Evolutionary conservation across 192 early-diverging fungal genomes (phyloP).

Genomic region (Podila epigama): DNA sequence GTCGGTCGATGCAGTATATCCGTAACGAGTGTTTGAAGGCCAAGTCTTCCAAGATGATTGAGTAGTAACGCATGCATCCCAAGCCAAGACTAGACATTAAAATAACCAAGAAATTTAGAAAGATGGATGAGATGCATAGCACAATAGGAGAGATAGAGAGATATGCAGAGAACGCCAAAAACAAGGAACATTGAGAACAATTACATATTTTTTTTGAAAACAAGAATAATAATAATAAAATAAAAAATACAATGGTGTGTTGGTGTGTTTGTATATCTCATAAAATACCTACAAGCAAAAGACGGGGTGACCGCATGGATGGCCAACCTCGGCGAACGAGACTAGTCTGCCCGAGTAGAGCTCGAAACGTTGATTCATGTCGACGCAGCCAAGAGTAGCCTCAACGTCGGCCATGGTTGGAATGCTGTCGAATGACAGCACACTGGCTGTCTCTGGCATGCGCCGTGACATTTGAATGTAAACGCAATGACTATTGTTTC

Average conservation of each 20-base stretch:
- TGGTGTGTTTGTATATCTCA: too few species aligned
- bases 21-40: conserved; percentile 50
- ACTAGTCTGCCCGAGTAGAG: conserved; percentile 50
- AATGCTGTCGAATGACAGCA: conserved; percentile 48
- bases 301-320: conserved; percentile 51
- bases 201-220: not conserved
- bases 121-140: not conserved
- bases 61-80: conserved; percentile 54
- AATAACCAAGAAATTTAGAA: not conserved
- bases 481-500: not conserved
- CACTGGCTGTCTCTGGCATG: conserved; percentile 44
- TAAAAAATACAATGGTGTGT: conserved; percentile 1
- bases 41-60: conserved; percentile 52
- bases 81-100: conserved; percentile 34
- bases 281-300: conserved; percentile 53
- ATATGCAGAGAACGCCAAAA: too few species aligned
- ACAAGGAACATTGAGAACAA: too few species aligned
- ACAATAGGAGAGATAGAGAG: not conserved
- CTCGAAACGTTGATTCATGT: conserved; percentile 48
- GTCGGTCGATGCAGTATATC: conserved; percentile 53
- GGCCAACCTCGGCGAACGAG: conserved; percentile 52
- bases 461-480: conserved; percentile 31
- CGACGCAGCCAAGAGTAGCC: conserved; percentile 47
- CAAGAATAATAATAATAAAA: not conserved
- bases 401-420: conserved; percentile 51